Evolutionary conservation across 345 rosid species (phyloP), one percentile per base, ranked within the genome.

Genomic region (Melaleuca alternifolia): DNA sequence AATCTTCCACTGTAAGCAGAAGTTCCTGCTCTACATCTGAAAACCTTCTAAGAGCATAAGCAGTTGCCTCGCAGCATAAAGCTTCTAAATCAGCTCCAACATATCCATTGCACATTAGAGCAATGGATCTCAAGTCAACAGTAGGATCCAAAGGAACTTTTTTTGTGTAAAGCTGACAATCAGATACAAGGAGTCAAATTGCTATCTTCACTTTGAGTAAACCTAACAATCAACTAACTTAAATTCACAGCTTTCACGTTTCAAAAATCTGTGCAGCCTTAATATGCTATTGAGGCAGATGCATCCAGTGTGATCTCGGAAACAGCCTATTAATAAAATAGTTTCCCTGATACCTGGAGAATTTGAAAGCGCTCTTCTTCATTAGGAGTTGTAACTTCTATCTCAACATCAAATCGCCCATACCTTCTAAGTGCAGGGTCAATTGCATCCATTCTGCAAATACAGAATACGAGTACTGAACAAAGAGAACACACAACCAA

Each of bases 11-110:
- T 56, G 91, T 94, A 85, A 97, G 75, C 54, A 90, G 88, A 87
- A 81, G 85, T 84, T 84, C 87, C 86, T 81, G 91, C 87, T 85
- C 85, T 28, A 82, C 88, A 86, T 91, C 91, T 14, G 92, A 56
- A n/a, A 91, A 91, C 87, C 96, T 90, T 91, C 87, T 94, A 85
- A 93, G 89, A 50, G 97, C 95, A 20, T 92, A 92, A 85, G 89
- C 56, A 61, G 94, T 83, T 14, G 99, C 98, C 88, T 96, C 96
- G 33, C 94, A 95, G 50, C 97, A 96, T 90, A 97, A 90, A 86
- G 98, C 98, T 94, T 95, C 98, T 87, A 97, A 93, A 94, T 96
- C 99, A 90, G 99, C 97, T 83, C 99, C 99, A 85, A 96, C 98
- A 89, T 92, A 97, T 81, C 99, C 99, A 82, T 93, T 96, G 93